These are phyloP conservation scores for Kwoniella sp. DNA, from an alignment of 768 basidiomycete genomes.

Conservation along the genomic window DNA sequence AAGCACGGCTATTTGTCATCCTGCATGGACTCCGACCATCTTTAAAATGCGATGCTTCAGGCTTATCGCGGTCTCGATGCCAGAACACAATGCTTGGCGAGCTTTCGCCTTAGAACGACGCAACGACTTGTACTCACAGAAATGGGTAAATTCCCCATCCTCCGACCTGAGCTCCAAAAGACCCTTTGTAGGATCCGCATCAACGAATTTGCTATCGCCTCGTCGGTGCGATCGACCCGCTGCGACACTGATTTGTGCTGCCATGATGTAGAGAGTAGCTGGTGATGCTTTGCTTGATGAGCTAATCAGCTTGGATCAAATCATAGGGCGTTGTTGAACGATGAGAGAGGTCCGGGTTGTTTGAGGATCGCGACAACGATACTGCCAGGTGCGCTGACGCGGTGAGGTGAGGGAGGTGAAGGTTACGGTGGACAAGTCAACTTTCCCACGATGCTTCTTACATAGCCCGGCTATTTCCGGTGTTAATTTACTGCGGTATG, in stretches of 20 bases:
- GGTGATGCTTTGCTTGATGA: neutral
- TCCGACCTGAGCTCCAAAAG: constrained; percentile 43
- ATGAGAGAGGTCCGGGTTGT: no score
- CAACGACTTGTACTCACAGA: constrained; percentile 72
- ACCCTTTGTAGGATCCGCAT: constrained; percentile 51
- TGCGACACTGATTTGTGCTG: constrained; percentile 16
- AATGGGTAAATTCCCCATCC: constrained; percentile 50
- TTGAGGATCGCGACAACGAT: no score
- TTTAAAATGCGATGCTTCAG: neutral
- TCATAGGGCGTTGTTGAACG: neutral
- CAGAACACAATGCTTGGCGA: constrained; percentile 18
- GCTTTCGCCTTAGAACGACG: constrained; percentile 54
- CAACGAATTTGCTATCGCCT: constrained; percentile 49
- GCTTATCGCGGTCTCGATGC: constrained; percentile 68
- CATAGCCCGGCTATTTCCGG: constrained; percentile 1
- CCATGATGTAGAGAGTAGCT: no score
- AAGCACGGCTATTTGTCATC: no score
- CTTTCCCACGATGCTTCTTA: neutral
- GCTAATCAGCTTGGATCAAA: no score
- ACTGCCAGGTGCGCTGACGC: constrained; percentile 1
- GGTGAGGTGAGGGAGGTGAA: neutral
- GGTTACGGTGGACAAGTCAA: neutral
- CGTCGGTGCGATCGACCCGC: constrained; percentile 49
- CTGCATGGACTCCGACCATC: no score
- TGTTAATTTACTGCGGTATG: neutral